Conservation (phyloP, 2,329 filamentous ascomycete species). For the Lecanicillium sp. region DNA sequence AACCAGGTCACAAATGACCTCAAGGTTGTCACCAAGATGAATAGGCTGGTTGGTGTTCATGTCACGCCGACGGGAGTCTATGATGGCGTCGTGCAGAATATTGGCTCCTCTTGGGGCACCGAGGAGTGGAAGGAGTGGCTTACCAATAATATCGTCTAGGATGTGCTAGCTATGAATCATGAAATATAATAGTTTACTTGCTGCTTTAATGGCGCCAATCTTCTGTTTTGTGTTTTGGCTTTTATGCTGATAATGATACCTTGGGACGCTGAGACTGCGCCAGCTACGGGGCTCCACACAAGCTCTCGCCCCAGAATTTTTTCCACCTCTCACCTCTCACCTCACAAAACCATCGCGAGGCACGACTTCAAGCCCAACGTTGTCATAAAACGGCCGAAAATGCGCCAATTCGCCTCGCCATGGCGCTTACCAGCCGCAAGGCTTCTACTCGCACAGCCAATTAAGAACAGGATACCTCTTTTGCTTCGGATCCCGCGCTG, state of each 20-base stretch:
- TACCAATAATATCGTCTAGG: conserved; percentile 41
- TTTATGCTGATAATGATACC: no score
- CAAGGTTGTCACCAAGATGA: conserved; percentile 74
- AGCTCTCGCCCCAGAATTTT: neutral
- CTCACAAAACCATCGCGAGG: neutral
- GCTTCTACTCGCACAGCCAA: neutral
- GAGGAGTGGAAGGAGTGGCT: conserved; percentile 86
- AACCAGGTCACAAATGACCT: conserved; percentile 80
- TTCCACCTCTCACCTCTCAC: conserved; percentile 4
- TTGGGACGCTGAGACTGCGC: no score
- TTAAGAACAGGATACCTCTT: neutral
- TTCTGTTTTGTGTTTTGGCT: no score
- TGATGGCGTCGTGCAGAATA: conserved; percentile 74
- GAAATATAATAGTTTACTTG: no score
- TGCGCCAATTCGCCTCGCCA: neutral
- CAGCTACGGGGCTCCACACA: no score
- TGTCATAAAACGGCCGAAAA: neutral
- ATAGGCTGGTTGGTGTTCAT: conserved; percentile 73
- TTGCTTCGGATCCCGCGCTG: no score
- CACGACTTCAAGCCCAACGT: neutral
- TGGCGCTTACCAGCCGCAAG: neutral
- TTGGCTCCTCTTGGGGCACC: conserved; percentile 69
- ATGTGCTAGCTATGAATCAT: conserved; percentile 1
- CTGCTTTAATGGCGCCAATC: no score
- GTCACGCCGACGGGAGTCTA: conserved; percentile 87